These are phyloP conservation scores for Pseudocercospora fijiensis DNA, from an alignment of 2,329 filamentous ascomycete genomes.

Conservation along the genomic window DNA sequence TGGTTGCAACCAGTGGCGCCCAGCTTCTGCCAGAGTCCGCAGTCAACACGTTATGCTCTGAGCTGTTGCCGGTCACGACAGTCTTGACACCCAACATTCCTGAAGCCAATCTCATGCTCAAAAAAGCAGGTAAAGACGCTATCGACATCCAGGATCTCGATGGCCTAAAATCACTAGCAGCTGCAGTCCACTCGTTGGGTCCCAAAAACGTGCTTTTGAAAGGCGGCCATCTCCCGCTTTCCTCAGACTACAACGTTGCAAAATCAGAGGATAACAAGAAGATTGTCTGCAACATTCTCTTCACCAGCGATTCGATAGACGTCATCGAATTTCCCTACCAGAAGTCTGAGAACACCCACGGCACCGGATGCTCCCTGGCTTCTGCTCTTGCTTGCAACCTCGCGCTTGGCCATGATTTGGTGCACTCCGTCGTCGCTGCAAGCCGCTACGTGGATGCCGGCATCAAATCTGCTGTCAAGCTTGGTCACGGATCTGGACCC, in stretches of 20 bases:
- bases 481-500: constrained; percentile 68
- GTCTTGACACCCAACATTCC: constrained; percentile 76
- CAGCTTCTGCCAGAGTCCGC: constrained; percentile 65
- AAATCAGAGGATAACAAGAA: constrained; percentile 58
- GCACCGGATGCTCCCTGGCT: constrained; percentile 90
- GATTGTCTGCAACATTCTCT: constrained; percentile 74
- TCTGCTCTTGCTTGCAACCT: constrained; percentile 78
- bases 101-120: constrained; percentile 66
- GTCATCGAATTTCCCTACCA: constrained; percentile 71
- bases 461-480: constrained; percentile 62
- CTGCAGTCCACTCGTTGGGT: constrained; percentile 64
- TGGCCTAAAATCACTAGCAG: constrained; percentile 69
- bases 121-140: constrained; percentile 48
- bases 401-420: constrained; percentile 57
- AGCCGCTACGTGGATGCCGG: constrained; percentile 70
- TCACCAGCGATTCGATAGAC: constrained; percentile 59
- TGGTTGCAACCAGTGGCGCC: constrained; percentile 82
- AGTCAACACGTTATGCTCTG: constrained; percentile 58
- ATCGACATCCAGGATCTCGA: constrained; percentile 57
- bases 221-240: constrained; percentile 84
- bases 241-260: constrained; percentile 60
- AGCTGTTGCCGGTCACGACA: constrained; percentile 65
- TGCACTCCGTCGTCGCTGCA: constrained; percentile 63
- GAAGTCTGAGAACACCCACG: constrained; percentile 79
- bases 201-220: constrained; percentile 82